Evolutionary conservation across 1,284 basidiomycete species (phyloP).

Genomic region (Microbotryomycetes sp.): DNA sequence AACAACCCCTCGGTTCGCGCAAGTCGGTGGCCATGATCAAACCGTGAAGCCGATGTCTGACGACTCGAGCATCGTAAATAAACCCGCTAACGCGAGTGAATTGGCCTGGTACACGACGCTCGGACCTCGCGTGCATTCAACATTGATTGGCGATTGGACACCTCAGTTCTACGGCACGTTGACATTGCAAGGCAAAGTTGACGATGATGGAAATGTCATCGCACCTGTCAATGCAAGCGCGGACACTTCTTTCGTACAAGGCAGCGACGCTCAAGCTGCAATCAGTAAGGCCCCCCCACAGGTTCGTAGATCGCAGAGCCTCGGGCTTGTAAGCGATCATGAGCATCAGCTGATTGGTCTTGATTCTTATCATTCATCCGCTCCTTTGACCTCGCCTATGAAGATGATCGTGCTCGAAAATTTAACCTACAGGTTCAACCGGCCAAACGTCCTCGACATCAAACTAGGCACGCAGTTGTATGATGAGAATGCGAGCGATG

Average conservation of each 20-base stretch:
- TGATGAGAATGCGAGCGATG: slow-evolving; percentile 56
- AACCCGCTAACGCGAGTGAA: slow-evolving; percentile 67
- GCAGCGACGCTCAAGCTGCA: too few species aligned
- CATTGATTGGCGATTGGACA: slow-evolving; percentile 27
- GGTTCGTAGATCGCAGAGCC: background rate
- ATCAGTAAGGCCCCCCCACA: slow-evolving; percentile 1
- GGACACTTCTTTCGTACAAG: too few species aligned
- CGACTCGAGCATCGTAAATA: slow-evolving; percentile 68
- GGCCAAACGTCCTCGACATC: slow-evolving; percentile 81
- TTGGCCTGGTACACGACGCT: slow-evolving; percentile 71
- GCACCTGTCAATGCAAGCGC: too few species aligned
- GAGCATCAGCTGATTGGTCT: slow-evolving; percentile 10
- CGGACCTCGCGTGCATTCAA: slow-evolving; percentile 45
- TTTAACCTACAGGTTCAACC: slow-evolving; percentile 61
- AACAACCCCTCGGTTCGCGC: slow-evolving; percentile 47
- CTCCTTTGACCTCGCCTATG: too few species aligned
- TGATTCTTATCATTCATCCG: too few species aligned
- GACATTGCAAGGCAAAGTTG: slow-evolving; percentile 57
- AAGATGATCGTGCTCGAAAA: slow-evolving; percentile 83
- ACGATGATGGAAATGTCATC: slow-evolving; percentile 39
- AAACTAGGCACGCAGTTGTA: slow-evolving; percentile 85
- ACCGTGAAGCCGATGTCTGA: slow-evolving; percentile 63
- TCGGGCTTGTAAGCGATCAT: too few species aligned
- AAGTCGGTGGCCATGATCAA: slow-evolving; percentile 83
- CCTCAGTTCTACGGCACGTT: slow-evolving; percentile 72